Conservation (phyloP, 139 green algal genomes). For the Tetratostichococcus sp. region DNA sequence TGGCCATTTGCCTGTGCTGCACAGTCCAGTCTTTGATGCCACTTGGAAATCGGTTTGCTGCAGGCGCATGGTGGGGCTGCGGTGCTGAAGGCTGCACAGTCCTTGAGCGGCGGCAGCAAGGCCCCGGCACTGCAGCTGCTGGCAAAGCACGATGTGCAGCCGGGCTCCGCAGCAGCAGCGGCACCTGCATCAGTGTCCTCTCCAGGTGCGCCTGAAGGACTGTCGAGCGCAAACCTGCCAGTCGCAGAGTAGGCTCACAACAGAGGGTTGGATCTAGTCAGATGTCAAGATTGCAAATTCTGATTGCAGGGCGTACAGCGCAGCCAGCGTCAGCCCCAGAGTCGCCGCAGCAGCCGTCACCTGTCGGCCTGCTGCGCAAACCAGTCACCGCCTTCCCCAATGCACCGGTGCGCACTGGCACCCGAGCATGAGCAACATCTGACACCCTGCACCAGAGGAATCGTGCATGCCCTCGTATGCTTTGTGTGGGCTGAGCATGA, state of each 20-base stretch:
- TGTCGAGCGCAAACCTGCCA: too few species aligned
- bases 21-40: too few species aligned
- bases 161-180: not conserved
- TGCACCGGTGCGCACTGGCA: not conserved
- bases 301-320: not conserved
- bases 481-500: too few species aligned
- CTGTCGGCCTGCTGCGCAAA: not conserved
- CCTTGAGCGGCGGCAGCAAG: not conserved
- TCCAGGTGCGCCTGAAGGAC: not conserved
- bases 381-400: slow-evolving; percentile 2
- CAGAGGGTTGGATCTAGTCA: too few species aligned
- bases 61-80: slow-evolving; percentile 4
- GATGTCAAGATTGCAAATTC: too few species aligned
- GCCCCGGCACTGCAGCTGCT: slow-evolving; percentile 17
- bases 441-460: too few species aligned
- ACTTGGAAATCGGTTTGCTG: not conserved
- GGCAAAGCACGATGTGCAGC: slow-evolving; percentile 8
- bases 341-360: not conserved
- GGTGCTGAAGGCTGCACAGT: not conserved
- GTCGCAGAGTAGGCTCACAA: too few species aligned
- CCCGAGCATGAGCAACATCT: too few species aligned
- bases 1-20: too few species aligned
- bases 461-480: too few species aligned
- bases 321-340: not conserved
- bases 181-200: not conserved